Base-by-base conservation (phyloP, 371 early-diverging fungal species). In the Chytridium lagenaria region DNA sequence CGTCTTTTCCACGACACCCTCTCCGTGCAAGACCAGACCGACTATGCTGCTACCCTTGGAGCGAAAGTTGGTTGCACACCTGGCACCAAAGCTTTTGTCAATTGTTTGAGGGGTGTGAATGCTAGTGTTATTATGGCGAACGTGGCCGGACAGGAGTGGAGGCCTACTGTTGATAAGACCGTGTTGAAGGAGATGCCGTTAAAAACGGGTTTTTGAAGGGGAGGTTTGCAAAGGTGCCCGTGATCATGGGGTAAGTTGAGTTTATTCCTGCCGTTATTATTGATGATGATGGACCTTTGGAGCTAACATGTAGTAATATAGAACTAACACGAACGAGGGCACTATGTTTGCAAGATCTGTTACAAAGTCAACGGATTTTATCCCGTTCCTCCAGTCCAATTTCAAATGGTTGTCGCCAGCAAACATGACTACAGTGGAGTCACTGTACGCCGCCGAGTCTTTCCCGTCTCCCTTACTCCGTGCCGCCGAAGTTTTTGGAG, bases 271-370 rank as follows among this genome's bases (percentile, higher is more conserved):
- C n/a, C n/a, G n/a, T n/a, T n/a, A n/a, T n/a, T n/a, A n/a, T n/a
- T n/a, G n/a, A n/a, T n/a, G n/a, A n/a, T 12, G 44, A 7, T 44
- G 19, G 44, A 12, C 44, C 19, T 19, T 44, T 12, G 19, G 12
- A 44, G 19, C 44, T 12, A 7, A 7, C 44, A 7, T 19, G 19
- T 19, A 44, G 12, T 12, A 44, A 44, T 44, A 12, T 19, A 44
- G 44, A 16, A 28, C 55, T 12, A 63, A 63, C 63, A 63, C 63
- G 12, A 63, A 63, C 63, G 63, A 63, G 23, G 63, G 63, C 30
- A 36, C 63, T 10, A 36, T 19, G 36, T 63, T 63, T 30, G 37
- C 63, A 12, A 15, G 26, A 5, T 55, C 55, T 3, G 63, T 63
- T 7, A 63, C 30, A 3, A 31, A 26, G 12, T 7, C 30, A 12